Percentiles rank a stretch among this genome's conserved stretches.
phyloP scores from a whole-genome alignment of 2,329 filamentous ascomycete genomes.

The Ceratocystis albifundus region DNA sequence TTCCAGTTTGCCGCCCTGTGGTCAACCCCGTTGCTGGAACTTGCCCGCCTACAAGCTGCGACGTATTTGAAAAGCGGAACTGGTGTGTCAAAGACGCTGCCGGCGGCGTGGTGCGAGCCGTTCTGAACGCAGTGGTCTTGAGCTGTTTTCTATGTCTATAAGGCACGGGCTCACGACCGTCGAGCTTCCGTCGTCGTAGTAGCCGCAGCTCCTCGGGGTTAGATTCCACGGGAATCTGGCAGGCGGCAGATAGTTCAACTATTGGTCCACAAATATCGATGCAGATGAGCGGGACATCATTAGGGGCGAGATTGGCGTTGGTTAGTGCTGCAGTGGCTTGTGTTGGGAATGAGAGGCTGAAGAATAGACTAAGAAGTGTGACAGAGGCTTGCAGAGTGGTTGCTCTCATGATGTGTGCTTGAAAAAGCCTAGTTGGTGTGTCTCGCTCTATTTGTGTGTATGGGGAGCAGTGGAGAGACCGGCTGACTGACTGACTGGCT shows the following conservation, averaged over 20 bases:
- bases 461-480: not conserved
- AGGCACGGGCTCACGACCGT: not conserved
- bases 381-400: constrained; percentile 1
- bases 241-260: constrained; percentile 34
- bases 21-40: not conserved
- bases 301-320: constrained; percentile 29
- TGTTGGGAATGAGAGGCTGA: constrained; percentile 27
- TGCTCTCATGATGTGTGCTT: constrained; percentile 17
- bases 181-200: not conserved
- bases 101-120: not conserved
- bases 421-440: not conserved
- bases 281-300: constrained; percentile 33
- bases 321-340: constrained; percentile 27
- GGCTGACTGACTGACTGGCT: not conserved
- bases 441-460: not conserved
- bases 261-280: constrained; percentile 36
- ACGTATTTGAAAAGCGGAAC: constrained; percentile 1
- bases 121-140: not conserved
- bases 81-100: not conserved
- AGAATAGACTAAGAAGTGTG: constrained; percentile 4
- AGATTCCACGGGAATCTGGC: constrained; percentile 27
- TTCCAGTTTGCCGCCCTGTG: not conserved
- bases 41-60: constrained; percentile 1
- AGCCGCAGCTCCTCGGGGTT: constrained; percentile 1
- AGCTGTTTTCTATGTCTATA: not conserved